Evolutionary conservation across 2,329 filamentous ascomycete species (phyloP).

Genomic region (Tolypocladium pustulatum): DNA sequence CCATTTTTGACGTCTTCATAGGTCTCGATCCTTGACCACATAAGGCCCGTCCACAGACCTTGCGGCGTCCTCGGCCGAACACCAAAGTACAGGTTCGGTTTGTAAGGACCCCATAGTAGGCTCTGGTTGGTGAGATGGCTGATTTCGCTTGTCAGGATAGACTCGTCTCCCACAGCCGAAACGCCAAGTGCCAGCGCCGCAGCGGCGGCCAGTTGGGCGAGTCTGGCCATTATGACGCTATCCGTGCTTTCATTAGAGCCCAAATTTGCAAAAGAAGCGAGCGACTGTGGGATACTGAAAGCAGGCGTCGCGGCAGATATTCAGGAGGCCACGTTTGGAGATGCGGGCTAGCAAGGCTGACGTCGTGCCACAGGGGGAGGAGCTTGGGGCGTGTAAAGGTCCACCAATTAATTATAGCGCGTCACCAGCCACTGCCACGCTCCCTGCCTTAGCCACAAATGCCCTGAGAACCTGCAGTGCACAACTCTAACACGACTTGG

Average conservation of each 20-base stretch:
- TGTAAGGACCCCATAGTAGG: slow-evolving; percentile 91
- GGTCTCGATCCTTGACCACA: slow-evolving; percentile 82
- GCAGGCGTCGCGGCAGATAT: neutral
- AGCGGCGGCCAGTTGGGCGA: slow-evolving; percentile 19
- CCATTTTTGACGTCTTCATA: slow-evolving; percentile 66
- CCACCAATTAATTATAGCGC: slow-evolving; percentile 12
- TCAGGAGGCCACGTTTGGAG: slow-evolving; percentile 2
- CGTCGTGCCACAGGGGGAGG: neutral
- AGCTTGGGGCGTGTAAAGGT: slow-evolving; percentile 9
- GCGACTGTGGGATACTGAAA: neutral
- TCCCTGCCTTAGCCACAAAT: slow-evolving; percentile 11
- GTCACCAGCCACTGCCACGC: slow-evolving; percentile 1
- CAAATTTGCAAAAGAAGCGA: neutral
- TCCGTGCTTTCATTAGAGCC: neutral
- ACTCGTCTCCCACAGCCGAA: slow-evolving; percentile 17
- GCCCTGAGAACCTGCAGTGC: neutral
- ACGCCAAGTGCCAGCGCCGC: slow-evolving; percentile 14
- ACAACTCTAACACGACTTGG: too few species aligned
- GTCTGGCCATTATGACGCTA: slow-evolving; percentile 17
- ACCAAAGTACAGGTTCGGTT: slow-evolving; percentile 90
- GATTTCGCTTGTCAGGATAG: slow-evolving; percentile 37
- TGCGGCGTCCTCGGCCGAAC: slow-evolving; percentile 72
- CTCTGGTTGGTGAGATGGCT: slow-evolving; percentile 62
- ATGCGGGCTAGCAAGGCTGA: slow-evolving; percentile 13
- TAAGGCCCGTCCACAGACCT: slow-evolving; percentile 69